Evolutionary conservation across 1,139 yeast genomes (phyloP), one percentile per base, ranked within the genome.

Genomic region (Spencermartinsiella ligniputridi): DNA sequence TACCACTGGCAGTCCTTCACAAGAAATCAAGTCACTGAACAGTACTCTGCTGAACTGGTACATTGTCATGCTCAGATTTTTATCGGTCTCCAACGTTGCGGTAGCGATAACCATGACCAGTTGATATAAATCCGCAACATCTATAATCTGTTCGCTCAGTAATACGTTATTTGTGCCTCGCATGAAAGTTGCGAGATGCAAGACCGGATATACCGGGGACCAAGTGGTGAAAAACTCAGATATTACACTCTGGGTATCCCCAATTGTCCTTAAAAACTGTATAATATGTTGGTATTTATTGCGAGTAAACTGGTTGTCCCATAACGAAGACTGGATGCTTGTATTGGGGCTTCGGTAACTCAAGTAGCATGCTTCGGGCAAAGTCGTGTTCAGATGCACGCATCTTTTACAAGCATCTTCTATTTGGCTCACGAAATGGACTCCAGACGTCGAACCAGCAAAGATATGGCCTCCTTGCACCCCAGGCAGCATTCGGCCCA

Each of bases 401-500:
- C 24, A 15, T 12, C 8, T 25, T 13, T 27, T 21, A 11, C 32
- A 37, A 4, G 27, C 17, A 11, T 37, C 39, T 27, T 37, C 39
- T 15, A 37, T 27, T 18, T 37, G 39, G 32, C 33, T 22, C 33
- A 37, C 32, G 16, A 37, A 37, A 17, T 37, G 39, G 8, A 37
- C 39, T 12, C 39, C 39, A 9, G 39, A 22, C 13, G 33, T 15
- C 6, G 39, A 37, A 8, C 39, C 39, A 5, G 39, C 39, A 24
- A 37, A 37, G 9, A 37, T 27, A 25, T 37, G 27, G 18, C 18
- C 8, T 5, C 32, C 32, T 4, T 11, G 5, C 19, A 15, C 39
- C 13, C 27, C 16, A 5, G 39, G 39, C 11, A 37, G 32, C 39
- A 37, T 37, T 15, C 39, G 5, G 6, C 39, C 39, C 39, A 37